Evolutionary conservation across 768 basidiomycete genomes (phyloP), one percentile per base, ranked within the genome.

Genomic region (Xerocomellus intermedius): DNA sequence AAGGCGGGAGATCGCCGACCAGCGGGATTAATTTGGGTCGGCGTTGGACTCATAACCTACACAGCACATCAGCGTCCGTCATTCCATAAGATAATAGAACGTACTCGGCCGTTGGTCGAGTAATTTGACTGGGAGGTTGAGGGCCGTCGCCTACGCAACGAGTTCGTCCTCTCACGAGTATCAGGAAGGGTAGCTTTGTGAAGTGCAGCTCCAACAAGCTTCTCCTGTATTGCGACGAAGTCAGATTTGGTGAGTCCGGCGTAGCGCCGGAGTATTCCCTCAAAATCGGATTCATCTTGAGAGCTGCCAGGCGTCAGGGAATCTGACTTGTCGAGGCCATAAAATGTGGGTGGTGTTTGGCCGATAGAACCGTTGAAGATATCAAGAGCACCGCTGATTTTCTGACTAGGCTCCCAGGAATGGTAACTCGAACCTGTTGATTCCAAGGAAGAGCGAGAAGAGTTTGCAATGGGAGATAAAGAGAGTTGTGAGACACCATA

Each of bases 341-440:
- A 84, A 89, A 87, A 91, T 3, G 78, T 73, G 32, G 80, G 73
- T 33, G 78, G 79, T 45, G 76, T 74, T 24, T 75, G 66, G 44
- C 82, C 82, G 9, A 74, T 67, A 14, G 60, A 57, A 48, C 82
- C 80, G 35, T 70, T 76, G 66, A 91, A 83, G 22, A 89, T 61
- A 43, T 75, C 78, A 49, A 81, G 69, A 46, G 78, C 68, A 42
- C 76, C 76, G 57, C 86, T 83, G 54, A 80, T 80, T 59, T 73
- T 74, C 55, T 85, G 71, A 45, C 71, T 83, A 21, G 73, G 84
- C 52, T 90, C 87, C 80, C 80, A 85, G 5, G 90, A 90, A 66
- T 92, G 90, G 68, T 89, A 93, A 69, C 91, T 93, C 3, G 91
- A 94, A 16, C 91, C 89, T 35, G 78, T 79, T 10, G 90, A 91